Base-by-base conservation (phyloP, 2,329 filamentous ascomycete species). In the Penicillium rolfsii region DNA sequence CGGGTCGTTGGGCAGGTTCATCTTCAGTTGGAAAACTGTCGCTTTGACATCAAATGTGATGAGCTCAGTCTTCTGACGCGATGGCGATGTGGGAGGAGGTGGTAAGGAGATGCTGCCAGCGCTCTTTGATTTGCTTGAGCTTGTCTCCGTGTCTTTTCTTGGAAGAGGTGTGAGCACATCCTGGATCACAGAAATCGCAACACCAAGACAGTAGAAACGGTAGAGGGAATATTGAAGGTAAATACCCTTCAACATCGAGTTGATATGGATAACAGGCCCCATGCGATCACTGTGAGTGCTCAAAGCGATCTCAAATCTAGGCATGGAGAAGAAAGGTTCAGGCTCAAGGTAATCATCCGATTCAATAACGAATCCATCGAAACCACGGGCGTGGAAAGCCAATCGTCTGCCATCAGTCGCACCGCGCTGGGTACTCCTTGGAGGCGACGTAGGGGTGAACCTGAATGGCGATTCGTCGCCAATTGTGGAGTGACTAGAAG, bases 311-410 rank as follows among this genome's bases (percentile, higher is more conserved):
- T 99, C 95, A 67, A 96, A 92, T 36, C 89, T 87, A 30, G 96
- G 95, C 61, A 99, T 82, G 43, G 87, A 90, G 65, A 98, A 76
- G 72, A 97, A 98, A 0, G 93, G 89, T 59, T 97, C 92, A 3
- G 87, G 81, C 73, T 97, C 93, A 76, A 93, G 89, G 64, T 87
- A 90, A 63, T 97, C 91, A 2, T 89, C 85, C 0, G 90, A 90
- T 74, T 99, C 95, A 52, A 98, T 89, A 52, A 98, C 90, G 69
- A 95, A 94, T 0, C 89, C 92, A 75, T 98, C 95, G 4, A 99
- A 82, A 0, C 92, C 92, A 62, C 91, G 87, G 40, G 91, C 85
- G 72, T 96, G 91, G 28, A 98, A 77, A 3, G 91, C 88, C 30
- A 99, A 79, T 35, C 91, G 88, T 61, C 95, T 86, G 1, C 93